These are phyloP conservation scores for Tranzscheliella williamsii DNA, from an alignment of 1,284 basidiomycete species.

Conservation along the genomic window DNA sequence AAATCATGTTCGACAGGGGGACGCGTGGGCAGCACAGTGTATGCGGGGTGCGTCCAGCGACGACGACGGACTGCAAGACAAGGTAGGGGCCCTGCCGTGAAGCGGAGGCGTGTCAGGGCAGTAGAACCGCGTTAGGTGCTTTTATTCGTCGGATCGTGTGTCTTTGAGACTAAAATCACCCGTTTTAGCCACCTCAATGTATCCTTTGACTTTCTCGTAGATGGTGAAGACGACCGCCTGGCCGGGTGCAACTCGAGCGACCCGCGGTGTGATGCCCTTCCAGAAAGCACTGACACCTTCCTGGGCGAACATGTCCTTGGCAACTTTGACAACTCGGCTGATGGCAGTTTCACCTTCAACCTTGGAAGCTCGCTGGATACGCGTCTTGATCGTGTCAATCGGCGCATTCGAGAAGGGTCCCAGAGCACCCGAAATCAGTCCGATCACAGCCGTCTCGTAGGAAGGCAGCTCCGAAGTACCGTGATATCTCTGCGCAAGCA, in stretches of 20 bases:
- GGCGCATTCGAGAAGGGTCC: constrained; percentile 94
- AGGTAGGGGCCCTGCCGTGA: too few relatives aligned
- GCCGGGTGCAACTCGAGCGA: constrained; percentile 86
- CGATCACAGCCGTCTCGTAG: constrained; percentile 84
- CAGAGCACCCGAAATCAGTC: constrained; percentile 93
- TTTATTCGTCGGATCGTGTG: constrained; percentile 50
- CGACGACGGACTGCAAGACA: too few relatives aligned
- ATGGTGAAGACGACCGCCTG: constrained; percentile 66
- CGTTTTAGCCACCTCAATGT: constrained; percentile 53
- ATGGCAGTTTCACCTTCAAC: constrained; percentile 76
- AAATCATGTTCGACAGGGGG: too few relatives aligned
- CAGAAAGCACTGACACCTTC: constrained; percentile 88
- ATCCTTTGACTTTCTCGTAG: constrained; percentile 59
- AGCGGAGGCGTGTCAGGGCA: too few relatives aligned
- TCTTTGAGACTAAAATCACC: constrained; percentile 50
- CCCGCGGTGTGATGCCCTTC: constrained; percentile 85
- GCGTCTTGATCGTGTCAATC: constrained; percentile 95
- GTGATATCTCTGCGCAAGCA: constrained; percentile 74
- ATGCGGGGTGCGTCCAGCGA: too few relatives aligned
- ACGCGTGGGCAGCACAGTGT: too few relatives aligned
- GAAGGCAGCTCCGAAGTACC: constrained; percentile 71
- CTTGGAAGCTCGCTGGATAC: constrained; percentile 77
- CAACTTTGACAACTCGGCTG: constrained; percentile 75
- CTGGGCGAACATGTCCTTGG: constrained; percentile 86
- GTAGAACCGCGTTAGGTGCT: too few relatives aligned